Conservation (phyloP, 176 grass and related monocot species). For the Olyra latifolia region DNA sequence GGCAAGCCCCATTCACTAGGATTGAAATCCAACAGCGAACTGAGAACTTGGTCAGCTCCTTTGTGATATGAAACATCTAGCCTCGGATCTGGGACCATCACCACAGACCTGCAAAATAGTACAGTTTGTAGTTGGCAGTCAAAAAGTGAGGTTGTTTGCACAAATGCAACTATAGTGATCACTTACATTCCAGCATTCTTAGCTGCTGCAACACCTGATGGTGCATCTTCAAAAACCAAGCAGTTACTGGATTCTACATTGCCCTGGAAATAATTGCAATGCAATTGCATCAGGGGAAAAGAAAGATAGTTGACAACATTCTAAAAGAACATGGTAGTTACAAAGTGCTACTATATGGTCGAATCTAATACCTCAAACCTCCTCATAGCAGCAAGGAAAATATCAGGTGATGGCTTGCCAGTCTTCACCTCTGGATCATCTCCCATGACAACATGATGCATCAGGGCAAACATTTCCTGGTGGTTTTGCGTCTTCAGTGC, state of each 20-base stretch:
- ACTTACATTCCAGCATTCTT: constrained; percentile 94
- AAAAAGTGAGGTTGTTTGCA: not conserved
- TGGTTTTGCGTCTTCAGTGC: constrained; percentile 87
- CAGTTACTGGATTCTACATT: constrained; percentile 61
- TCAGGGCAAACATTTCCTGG: constrained; percentile 68
- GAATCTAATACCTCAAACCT: constrained; percentile 65
- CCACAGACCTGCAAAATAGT: constrained; percentile 58
- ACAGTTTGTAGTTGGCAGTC: not conserved
- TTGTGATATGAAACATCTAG: constrained; percentile 84
- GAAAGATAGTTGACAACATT: constrained; percentile 6
- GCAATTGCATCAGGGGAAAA: constrained; percentile 21
- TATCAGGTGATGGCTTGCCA: constrained; percentile 91
- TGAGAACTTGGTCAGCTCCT: constrained; percentile 81
- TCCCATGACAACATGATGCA: constrained; percentile 90
- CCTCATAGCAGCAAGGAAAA: constrained; percentile 84
- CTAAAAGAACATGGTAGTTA: not conserved
- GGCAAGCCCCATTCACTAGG: constrained; percentile 74
- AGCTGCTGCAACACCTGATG: constrained; percentile 83
- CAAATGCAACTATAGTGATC: not conserved
- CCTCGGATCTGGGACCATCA: constrained; percentile 82
- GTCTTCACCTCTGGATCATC: constrained; percentile 86
- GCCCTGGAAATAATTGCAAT: constrained; percentile 41
- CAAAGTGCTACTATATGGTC: not conserved
- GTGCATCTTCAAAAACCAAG: constrained; percentile 96
- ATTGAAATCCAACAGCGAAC: constrained; percentile 70